Conservation (phyloP, 2,329 filamentous ascomycete genomes). For the Septoria petroselini region DNA sequence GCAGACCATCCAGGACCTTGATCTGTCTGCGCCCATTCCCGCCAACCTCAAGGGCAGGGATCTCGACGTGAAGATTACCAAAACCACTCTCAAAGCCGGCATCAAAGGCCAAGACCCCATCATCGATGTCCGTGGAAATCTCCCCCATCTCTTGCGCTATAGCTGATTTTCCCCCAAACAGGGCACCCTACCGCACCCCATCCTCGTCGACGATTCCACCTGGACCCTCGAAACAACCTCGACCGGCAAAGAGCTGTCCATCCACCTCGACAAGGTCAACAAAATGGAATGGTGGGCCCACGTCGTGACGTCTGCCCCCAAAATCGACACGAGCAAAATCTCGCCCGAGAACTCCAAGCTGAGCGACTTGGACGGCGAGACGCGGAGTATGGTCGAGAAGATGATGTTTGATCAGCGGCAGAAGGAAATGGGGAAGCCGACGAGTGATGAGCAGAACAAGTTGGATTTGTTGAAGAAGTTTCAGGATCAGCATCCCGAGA, state of each 20-base stretch:
- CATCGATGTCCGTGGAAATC: slow-evolving; percentile 66
- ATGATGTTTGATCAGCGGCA: slow-evolving; percentile 99
- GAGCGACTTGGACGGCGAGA: slow-evolving; percentile 90
- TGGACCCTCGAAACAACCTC: slow-evolving; percentile 80
- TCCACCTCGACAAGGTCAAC: slow-evolving; percentile 93
- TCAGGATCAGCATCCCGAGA: slow-evolving; percentile 72
- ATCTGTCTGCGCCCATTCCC: slow-evolving; percentile 73
- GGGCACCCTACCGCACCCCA: slow-evolving; percentile 79
- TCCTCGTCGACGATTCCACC: slow-evolving; percentile 82
- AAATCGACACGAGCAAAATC: slow-evolving; percentile 94
- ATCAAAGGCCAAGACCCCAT: slow-evolving; percentile 86
- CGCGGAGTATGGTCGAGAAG: slow-evolving; percentile 97
- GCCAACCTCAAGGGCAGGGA: slow-evolving; percentile 82
- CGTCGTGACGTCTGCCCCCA: slow-evolving; percentile 79
- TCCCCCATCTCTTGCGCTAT: too few species aligned
- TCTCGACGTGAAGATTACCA: slow-evolving; percentile 77
- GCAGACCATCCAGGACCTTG: slow-evolving; percentile 85
- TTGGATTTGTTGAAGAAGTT: slow-evolving; percentile 89
- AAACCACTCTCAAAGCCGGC: slow-evolving; percentile 70
- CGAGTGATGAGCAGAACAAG: slow-evolving; percentile 95
- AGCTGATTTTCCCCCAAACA: slow-evolving; percentile 48
- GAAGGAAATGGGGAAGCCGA: slow-evolving; percentile 86
- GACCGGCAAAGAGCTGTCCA: slow-evolving; percentile 68
- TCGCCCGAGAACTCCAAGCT: slow-evolving; percentile 88
- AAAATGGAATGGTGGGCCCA: slow-evolving; percentile 99